These are phyloP conservation scores for Mortierella claussenii DNA, from an alignment of 192 early-diverging fungal genomes.

Conservation along the genomic window DNA sequence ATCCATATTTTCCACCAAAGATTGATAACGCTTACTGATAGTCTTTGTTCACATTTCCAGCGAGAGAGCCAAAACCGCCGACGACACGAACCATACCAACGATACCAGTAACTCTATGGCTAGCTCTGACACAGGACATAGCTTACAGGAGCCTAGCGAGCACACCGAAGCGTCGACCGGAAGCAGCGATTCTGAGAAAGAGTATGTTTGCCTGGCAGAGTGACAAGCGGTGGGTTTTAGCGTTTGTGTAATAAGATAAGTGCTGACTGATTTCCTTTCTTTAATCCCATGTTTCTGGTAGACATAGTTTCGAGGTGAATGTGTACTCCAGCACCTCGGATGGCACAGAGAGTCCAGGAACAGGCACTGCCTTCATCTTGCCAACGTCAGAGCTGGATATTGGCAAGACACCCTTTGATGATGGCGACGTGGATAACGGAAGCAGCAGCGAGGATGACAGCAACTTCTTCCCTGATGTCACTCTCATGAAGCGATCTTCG, in stretches of 20 bases:
- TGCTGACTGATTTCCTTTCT: not conserved
- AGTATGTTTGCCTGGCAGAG: constrained; percentile 11
- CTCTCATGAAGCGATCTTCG: constrained; percentile 33
- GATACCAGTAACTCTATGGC: constrained; percentile 7
- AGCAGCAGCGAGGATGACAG: constrained; percentile 44
- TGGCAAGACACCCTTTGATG: constrained; percentile 29
- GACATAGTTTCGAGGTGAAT: constrained; percentile 47
- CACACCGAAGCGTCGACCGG: constrained; percentile 6
- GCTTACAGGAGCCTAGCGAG: constrained; percentile 1
- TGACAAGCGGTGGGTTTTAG: too few species aligned
- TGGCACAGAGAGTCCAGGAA: constrained; percentile 25
- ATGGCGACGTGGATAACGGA: constrained; percentile 15
- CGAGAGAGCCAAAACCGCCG: too few species aligned
- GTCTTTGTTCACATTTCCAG: too few species aligned
- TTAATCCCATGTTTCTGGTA: not conserved
- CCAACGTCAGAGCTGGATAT: not conserved
- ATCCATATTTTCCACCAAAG: too few species aligned
- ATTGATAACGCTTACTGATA: too few species aligned
- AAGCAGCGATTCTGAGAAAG: constrained; percentile 45
- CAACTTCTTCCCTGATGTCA: constrained; percentile 20
- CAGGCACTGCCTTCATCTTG: not conserved
- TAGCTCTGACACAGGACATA: not conserved
- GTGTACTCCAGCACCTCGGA: constrained; percentile 24
- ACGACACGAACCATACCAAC: too few species aligned
- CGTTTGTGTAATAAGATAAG: too few species aligned